Percentiles rank a stretch among this genome's conserved stretches.
These are phyloP conservation scores for Alternaria panax DNA, from an alignment of 2,329 filamentous ascomycete genomes.

Conservation along the genomic window DNA sequence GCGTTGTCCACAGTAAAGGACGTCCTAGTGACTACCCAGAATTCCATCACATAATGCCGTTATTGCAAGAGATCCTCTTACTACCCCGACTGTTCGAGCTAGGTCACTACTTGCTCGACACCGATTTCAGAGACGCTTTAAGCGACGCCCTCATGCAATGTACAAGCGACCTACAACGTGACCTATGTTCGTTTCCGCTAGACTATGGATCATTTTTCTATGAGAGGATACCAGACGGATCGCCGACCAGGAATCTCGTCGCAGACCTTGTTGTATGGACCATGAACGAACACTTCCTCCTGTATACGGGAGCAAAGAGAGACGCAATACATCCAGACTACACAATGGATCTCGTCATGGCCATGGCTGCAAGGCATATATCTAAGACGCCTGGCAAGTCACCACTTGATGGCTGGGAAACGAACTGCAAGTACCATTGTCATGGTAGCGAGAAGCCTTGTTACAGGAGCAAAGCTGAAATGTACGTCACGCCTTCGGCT, in stretches of 20 bases:
- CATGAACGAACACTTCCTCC: neutral
- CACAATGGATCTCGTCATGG: neutral
- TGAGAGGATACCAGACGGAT: accelerated
- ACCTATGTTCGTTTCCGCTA: neutral
- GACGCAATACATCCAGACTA: neutral
- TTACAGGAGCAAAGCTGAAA: neutral
- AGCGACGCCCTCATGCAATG: neutral
- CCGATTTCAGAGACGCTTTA: neutral
- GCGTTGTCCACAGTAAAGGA: neutral
- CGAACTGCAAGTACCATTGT: neutral
- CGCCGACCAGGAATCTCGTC: neutral
- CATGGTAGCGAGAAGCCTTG: neutral
- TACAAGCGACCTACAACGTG: neutral
- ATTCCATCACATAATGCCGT: too few relatives aligned
- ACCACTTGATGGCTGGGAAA: neutral
- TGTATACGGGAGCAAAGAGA: neutral
- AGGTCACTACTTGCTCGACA: neutral
- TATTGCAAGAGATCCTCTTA: neutral
- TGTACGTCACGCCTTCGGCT: neutral
- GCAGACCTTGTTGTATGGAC: neutral
- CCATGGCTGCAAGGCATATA: neutral
- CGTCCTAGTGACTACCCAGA: too few relatives aligned
- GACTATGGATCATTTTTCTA: neutral
- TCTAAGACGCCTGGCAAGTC: neutral
- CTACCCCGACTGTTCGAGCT: neutral